These are phyloP conservation scores for Trifolium subterraneum DNA, from an alignment of 306 rosid species.

Conservation along the genomic window DNA sequence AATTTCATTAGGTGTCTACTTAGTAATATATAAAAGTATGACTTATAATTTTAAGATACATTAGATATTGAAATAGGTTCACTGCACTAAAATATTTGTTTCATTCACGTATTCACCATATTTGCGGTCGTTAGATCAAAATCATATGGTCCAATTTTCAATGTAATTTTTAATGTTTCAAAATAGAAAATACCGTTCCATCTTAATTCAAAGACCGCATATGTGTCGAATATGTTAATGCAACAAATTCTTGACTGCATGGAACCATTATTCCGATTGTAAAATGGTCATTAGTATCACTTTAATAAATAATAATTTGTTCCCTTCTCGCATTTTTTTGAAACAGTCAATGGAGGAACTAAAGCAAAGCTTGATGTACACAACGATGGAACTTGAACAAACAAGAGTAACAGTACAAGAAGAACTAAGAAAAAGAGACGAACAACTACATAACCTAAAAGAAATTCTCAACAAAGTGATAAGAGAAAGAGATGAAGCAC, in stretches of 20 bases:
- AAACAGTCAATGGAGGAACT: slow-evolving; percentile 81
- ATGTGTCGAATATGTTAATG: too few relatives aligned
- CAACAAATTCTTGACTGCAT: too few relatives aligned
- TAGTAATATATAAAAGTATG: background rate
- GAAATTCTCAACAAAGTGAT: slow-evolving; percentile 64
- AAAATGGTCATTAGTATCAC: background rate
- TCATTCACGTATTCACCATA: too few relatives aligned
- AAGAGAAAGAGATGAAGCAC: slow-evolving; percentile 86
- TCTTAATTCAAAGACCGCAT: too few relatives aligned
- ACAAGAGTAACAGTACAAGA: slow-evolving; percentile 72
- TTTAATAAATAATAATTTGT: background rate
- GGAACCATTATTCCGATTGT: background rate
- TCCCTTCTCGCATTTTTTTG: background rate
- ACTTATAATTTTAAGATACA: background rate
- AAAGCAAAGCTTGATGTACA: slow-evolving; percentile 63
- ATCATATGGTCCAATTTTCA: too few relatives aligned
- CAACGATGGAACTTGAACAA: slow-evolving; percentile 85
- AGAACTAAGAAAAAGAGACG: slow-evolving; percentile 81
- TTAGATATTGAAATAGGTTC: too few relatives aligned
- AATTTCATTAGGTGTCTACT: background rate
- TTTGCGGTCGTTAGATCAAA: too few relatives aligned
- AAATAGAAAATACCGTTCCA: too few relatives aligned
- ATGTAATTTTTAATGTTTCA: too few relatives aligned
- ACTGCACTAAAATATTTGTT: too few relatives aligned
- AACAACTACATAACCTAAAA: slow-evolving; percentile 63